Conservation (phyloP, 768 basidiomycete genomes). For the Paxillus ammoniavirescens region DNA sequence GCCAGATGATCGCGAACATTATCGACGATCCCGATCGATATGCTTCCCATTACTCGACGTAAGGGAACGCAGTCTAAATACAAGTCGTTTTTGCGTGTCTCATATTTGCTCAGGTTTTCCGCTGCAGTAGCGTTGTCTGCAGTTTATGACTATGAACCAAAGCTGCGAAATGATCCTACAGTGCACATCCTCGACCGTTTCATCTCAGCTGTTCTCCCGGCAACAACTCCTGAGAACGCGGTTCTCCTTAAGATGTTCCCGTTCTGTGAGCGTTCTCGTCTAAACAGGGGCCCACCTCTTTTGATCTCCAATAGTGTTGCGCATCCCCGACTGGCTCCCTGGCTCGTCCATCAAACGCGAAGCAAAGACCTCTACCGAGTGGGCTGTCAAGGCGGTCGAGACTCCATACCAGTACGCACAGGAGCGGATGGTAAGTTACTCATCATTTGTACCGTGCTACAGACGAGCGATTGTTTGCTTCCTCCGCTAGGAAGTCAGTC, state of each 20-base stretch:
- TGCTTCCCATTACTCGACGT: neutral
- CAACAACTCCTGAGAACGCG: slow-evolving; percentile 12
- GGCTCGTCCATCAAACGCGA: slow-evolving; percentile 36
- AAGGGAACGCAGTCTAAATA: neutral
- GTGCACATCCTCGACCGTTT: slow-evolving; percentile 13
- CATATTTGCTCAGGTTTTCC: neutral
- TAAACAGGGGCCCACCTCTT: too few species aligned
- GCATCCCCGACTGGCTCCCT: slow-evolving; percentile 36
- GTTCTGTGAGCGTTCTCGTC: slow-evolving; percentile 9
- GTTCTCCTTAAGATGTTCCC: slow-evolving; percentile 13
- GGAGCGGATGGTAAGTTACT: slow-evolving; percentile 8
- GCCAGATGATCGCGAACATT: slow-evolving; percentile 4
- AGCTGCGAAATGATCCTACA: slow-evolving; percentile 11
- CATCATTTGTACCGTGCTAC: neutral
- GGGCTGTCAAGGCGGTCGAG: slow-evolving; percentile 5
- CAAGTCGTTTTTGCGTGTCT: neutral
- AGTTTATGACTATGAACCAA: slow-evolving; percentile 3
- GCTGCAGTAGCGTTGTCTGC: neutral
- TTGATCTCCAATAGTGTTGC: slow-evolving; percentile 1
- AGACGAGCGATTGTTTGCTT: neutral
- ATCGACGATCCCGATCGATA: slow-evolving; percentile 7
- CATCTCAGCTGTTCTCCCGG: neutral
- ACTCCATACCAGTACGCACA: slow-evolving; percentile 24
- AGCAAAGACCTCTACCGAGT: slow-evolving; percentile 14
- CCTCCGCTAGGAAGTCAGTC: slow-evolving; percentile 8